Conservation (phyloP, 768 basidiomycete genomes). For the Hericium erinaceus region DNA sequence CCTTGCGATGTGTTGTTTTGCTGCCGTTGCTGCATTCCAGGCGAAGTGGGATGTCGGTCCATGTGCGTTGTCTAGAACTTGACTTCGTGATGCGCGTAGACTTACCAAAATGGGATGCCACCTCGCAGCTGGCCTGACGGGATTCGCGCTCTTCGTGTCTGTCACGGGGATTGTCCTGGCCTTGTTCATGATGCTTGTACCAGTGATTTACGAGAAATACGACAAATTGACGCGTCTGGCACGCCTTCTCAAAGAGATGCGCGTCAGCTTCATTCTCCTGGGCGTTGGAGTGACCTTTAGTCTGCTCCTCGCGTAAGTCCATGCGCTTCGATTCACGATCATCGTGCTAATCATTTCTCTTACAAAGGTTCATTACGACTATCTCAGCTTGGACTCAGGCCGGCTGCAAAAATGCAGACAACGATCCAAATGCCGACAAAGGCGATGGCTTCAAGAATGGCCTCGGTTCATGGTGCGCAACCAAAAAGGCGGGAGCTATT, state of each 20-base stretch:
- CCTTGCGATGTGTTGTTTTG: slow-evolving; percentile 85
- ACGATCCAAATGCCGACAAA: slow-evolving; percentile 67
- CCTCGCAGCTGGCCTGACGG: slow-evolving; percentile 71
- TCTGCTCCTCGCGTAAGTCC: slow-evolving; percentile 71
- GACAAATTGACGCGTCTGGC: slow-evolving; percentile 72
- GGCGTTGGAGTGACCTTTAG: slow-evolving; percentile 56
- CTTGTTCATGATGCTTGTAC: slow-evolving; percentile 64
- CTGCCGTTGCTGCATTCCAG: slow-evolving; percentile 82
- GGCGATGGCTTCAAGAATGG: slow-evolving; percentile 59
- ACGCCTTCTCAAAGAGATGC: slow-evolving; percentile 71
- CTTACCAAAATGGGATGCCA: background rate
- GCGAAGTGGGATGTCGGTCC: slow-evolving; percentile 77
- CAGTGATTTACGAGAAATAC: slow-evolving; percentile 78
- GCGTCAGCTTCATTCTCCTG: slow-evolving; percentile 78
- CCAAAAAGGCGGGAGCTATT: slow-evolving; percentile 83
- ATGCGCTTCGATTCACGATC: background rate
- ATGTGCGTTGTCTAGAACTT: slow-evolving; percentile 44
- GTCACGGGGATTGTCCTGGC: slow-evolving; percentile 66
- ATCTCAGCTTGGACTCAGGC: slow-evolving; percentile 83
- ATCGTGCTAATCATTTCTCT: slow-evolving; percentile 9
- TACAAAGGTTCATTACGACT: slow-evolving; percentile 56
- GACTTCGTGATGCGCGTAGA: background rate
- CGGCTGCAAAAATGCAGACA: slow-evolving; percentile 77
- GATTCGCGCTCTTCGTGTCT: slow-evolving; percentile 78
- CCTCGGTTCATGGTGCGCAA: slow-evolving; percentile 78